Base-by-base conservation (phyloP, 768 basidiomycete genomes). In the Suillus weaverae region DNA sequence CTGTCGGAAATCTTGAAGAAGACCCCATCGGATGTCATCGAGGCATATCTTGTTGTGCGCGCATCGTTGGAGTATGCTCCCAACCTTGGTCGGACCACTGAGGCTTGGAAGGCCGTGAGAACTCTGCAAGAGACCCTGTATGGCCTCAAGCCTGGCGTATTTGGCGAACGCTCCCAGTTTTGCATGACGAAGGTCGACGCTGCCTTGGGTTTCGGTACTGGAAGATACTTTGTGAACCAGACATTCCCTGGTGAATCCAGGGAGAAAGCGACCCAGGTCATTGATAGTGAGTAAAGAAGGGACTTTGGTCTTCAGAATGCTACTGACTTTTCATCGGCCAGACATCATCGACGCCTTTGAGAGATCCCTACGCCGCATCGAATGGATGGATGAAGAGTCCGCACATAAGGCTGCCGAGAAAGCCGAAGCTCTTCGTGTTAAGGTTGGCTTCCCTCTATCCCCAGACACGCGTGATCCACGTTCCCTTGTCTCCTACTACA, bases 301-400 rank as follows among this genome's bases (percentile, higher is more conserved):
- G 26, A 67, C 13, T 22, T 54, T 14, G 13, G 5, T 4, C 5
- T 18, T 22, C 8, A 5, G 11, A 54, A 30, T 33, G 5, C 35
- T 62, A 66, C 53, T 70, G 26, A 48, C 9, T 43, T 26, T 71
- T 68, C 63, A 73, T 56, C 74, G 74, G 54, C 54, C 67, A 89
- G 90, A 90, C 62, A 91, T 97, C 68, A 86, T 98, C 61, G 76
- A 86, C 30, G 83, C 95, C 0, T 99, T 99, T 82, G 89, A 95
- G 73, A 77, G 77, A 20, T 92, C 93, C 5, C 80, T 99, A 22
- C 76, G 82, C 5, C 73, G 85, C 61, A 83, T 97, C 60, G 84
- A 88, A 22, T 99, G 97, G 97, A 94, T 99, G 91, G 97, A 99
- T 73, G 77, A 88, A 55, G 77, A 86, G 68, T 94, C 94, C 3